Evolutionary conservation across 345 rosid species (phyloP).

Genomic region (Melaleuca quinquenervia): DNA sequence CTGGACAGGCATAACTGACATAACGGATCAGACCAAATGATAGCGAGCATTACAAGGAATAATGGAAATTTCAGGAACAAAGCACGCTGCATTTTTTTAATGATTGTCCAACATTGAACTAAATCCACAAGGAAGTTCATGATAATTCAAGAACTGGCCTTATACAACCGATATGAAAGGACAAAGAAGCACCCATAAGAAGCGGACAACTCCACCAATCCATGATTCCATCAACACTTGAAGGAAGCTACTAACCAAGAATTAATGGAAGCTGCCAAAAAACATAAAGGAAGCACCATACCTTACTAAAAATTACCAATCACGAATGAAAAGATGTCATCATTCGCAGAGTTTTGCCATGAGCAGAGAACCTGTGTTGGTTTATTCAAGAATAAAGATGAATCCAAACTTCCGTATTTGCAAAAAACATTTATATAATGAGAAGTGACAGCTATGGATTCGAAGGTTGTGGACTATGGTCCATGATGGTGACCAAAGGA

Average conservation of each 20-base stretch:
- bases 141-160: neutral
- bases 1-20: neutral
- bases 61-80: neutral
- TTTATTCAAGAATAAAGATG: neutral
- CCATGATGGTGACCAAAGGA: neutral
- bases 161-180: neutral
- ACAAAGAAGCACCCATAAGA: neutral
- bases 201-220: neutral
- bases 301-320: neutral
- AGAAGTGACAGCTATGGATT: neutral
- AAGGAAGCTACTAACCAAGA: neutral
- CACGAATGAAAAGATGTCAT: neutral
- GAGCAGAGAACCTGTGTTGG: neutral
- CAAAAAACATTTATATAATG: neutral
- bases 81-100: neutral
- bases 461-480: neutral
- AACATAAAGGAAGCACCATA: neutral
- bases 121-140: neutral
- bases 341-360: neutral
- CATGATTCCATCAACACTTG: neutral
- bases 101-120: neutral
- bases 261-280: neutral
- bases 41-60: neutral
- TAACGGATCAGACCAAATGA: neutral
- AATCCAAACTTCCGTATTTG: neutral